Evolutionary conservation across 495 filamentous ascomycete genomes (phyloP), one percentile per base, ranked within the genome.

Genomic region (Sphaerosporella brunnea): DNA sequence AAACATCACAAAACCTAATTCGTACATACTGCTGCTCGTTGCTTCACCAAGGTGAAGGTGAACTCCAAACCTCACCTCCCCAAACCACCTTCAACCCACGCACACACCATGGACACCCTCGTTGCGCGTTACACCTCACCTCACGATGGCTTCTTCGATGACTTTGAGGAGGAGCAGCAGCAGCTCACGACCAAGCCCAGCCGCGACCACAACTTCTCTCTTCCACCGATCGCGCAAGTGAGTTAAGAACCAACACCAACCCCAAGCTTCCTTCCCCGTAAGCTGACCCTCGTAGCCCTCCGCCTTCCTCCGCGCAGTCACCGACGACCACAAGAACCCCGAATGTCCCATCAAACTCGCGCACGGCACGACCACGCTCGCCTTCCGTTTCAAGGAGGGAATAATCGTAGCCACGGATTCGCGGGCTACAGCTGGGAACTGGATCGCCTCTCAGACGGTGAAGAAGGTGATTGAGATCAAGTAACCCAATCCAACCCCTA

Each of bases 381-480:
- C 88, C 40, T 97, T 97, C 72, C 72, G 88, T 55, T 97, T 96
- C 71, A 76, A 96, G 67, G 85, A 84, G 54, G 90, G 90, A 61
- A 97, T 97, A 66, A 90, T 97, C 58, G 90, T 97, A 43, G 86
- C 85, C 19, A 97, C 90, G 18, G 90, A 97, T 69, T 97, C 90
- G 23, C 74, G 90, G 67, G 90, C 90, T 30, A 88, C 88, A 47
- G 86, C 88, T 23, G 90, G 90, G 54, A 86, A 85, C 72, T 97
- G 90, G 90, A 97, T 97, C 66, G 92, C 90, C 45, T 86, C 80
- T 66, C 90, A 97, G 72, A 97, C 90, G 45, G 90, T 97, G 48
- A 97, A 96, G 80, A 97, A 97, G 69, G 88, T 97, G 43, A 95
- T 97, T 56, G 84, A 78, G 73, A 93, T 84, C 70, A 92, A 78